Base-by-base conservation (phyloP, 2,329 filamentous ascomycete genomes). In the Raffaelea deltoideospora region DNA sequence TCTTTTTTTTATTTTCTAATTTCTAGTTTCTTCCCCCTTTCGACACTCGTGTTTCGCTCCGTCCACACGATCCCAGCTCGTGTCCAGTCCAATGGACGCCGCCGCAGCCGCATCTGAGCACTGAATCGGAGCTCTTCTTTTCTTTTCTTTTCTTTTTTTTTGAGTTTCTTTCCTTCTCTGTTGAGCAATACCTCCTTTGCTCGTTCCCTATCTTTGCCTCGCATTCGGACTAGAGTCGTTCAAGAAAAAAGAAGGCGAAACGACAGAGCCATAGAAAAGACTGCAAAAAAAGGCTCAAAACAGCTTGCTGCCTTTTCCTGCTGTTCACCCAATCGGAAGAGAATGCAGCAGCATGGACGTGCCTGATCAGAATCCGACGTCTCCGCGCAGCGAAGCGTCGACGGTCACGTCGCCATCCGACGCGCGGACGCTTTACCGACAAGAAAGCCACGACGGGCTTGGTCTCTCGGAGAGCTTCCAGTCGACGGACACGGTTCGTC, bases 401-500 rank as follows among this genome's bases (percentile, higher is more conserved):
- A 29, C 31, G n/a, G 5, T 6, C 4, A 18, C 28, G 15, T 17
- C 28, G 28, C 28, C 28, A 15, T 17, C 15, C 7, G 42, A 43
- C 18, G 28, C 30, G 13, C 37, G 37, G 14, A 20, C 37, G 3
- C 30, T 33, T 31, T 5, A 15, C 29, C 19, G 11, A 32, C 14
- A n/a, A n/a, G n/a, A 31, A 23, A 27, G 37, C 19, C 31, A 34
- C 32, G 64, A 69, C 33, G 58, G 54, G 19, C 50, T n/a, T n/a
- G n/a, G n/a, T n/a, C n/a, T 64, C 33, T 59, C 66, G 5, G 70
- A 73, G 46, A 71, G 63, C 52, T 65, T 64, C 47, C 69, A 73
- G 49, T 72, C 71, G 17, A 66, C 65, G 18, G 73, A 76, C 39
- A 76, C 72, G 14, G 59, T 75, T 45, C 65, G 74, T 45, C 64